Base-by-base conservation (phyloP, 169 alveolate species). In the Plasmodium malariae region DNA sequence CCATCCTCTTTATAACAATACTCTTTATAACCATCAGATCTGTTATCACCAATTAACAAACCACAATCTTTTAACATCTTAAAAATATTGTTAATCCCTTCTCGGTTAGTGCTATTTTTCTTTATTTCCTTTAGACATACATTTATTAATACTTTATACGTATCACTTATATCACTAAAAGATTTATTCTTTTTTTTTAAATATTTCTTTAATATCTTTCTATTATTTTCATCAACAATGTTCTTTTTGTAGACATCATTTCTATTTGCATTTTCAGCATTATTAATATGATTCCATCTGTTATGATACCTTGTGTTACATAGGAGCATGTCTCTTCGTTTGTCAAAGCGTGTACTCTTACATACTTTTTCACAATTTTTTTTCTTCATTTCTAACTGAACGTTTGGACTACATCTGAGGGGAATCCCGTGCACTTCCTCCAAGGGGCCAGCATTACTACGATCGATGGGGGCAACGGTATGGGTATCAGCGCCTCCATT, bases 61-160 rank as follows among this genome's bases (percentile, higher is more conserved):
- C 63, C 28, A 49, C 48, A 62, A 2, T 78, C 63, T 63, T 78
- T 78, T 32, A 78, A 43, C 43, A 40, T 55, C 17, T 55, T 17
- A 55, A 55, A 74, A 11, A 74, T 62, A 24, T 78, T 70, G 12
- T 78, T 17, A 34, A 26, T 26, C 1, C 21, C 37, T 24, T 62
- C 34, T 2, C 14, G 32, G 2, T 21, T 19, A 34, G 26, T 32
- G 0, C 55, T 69, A 48, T 54, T 78, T 49, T 65, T 83, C 14
- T 34, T 67, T 28, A 83, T 67, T 83, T 83, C 91, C 7, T 54
- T 67, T 11, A 83, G 14, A 24, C 91, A 83, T 2, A 83, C 34
- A 60, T 83, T 68, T 26, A 83, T 51, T 48, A 83, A 70, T 26
- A 67, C 91, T 59, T 83, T 83, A 59, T 83, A 83, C 4, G 91